A percentile compares a stretch with the other conserved stretches of the same genome.
phyloP scores from a whole-genome alignment of 805 yeast genomes.

The Saccharomycopsis javanensis region DNA sequence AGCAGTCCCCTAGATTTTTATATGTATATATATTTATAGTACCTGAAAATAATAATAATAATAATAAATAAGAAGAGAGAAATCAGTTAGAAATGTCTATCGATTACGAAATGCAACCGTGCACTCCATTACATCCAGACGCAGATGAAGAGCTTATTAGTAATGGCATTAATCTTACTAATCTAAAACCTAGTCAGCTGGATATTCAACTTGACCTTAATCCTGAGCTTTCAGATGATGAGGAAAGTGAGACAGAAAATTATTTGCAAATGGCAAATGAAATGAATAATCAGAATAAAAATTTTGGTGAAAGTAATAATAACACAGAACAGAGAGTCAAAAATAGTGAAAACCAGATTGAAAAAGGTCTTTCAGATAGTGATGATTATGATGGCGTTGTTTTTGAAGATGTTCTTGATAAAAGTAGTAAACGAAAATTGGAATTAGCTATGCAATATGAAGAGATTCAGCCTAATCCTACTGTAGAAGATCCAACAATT shows the following conservation, averaged over 20 bases:
- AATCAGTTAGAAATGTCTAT: background rate
- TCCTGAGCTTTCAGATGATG: slow-evolving; percentile 17
- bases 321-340: background rate
- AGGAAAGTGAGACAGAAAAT: slow-evolving; percentile 2
- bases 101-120: slow-evolving; percentile 11
- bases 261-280: background rate
- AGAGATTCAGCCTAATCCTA: background rate
- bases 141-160: slow-evolving; percentile 13
- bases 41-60: background rate
- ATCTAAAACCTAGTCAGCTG: slow-evolving; percentile 2
- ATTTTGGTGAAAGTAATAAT: background rate
- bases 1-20: too few relatives aligned
- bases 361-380: background rate
- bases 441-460: slow-evolving; percentile 5
- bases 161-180: slow-evolving; percentile 3
- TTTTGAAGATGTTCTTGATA: background rate
- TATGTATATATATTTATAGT: background rate
- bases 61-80: background rate
- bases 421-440: background rate
- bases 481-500: background rate
- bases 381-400: slow-evolving; percentile 5
- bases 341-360: background rate
- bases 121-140: slow-evolving; percentile 16
- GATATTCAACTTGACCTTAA: slow-evolving; percentile 15
- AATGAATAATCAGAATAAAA: background rate